Evolutionary conservation across 2,329 filamentous ascomycete species (phyloP).

Genomic region (Fusarium acutatum): DNA sequence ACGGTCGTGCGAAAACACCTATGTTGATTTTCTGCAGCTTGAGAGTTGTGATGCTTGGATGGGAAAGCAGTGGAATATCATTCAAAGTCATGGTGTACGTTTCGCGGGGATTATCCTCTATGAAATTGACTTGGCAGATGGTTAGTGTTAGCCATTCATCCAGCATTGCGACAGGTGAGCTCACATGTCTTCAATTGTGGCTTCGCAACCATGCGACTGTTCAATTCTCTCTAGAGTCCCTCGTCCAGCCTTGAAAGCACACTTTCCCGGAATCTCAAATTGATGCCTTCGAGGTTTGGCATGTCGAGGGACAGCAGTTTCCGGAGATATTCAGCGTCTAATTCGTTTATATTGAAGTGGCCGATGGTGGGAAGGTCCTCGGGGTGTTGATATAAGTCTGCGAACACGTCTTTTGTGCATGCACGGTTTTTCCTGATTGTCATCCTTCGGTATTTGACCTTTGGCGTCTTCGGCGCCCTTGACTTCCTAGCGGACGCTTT

Average conservation of each 20-base stretch:
- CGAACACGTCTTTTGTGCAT: neutral
- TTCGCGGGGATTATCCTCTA: accelerated
- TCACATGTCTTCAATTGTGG: neutral
- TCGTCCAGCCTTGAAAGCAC: neutral
- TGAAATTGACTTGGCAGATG: neutral
- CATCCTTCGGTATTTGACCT: neutral
- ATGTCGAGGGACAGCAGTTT: neutral
- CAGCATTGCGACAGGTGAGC: accelerated
- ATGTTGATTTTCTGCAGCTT: neutral
- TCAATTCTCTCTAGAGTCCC: neutral
- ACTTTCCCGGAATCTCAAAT: neutral
- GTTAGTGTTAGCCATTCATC: accelerated
- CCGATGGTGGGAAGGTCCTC: neutral
- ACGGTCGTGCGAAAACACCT: accelerated
- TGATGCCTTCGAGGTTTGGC: neutral
- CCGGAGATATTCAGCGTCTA: accelerated
- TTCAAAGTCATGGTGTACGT: neutral
- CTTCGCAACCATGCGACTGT: neutral
- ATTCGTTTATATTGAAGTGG: neutral
- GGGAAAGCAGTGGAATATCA: neutral
- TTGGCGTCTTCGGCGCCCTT: accelerated
- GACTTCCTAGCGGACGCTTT: neutral
- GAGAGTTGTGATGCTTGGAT: neutral
- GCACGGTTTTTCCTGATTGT: neutral
- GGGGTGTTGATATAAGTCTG: neutral